Evolutionary conservation across 139 green algal genomes (phyloP).

Genomic region (Micractinium sp.): DNA sequence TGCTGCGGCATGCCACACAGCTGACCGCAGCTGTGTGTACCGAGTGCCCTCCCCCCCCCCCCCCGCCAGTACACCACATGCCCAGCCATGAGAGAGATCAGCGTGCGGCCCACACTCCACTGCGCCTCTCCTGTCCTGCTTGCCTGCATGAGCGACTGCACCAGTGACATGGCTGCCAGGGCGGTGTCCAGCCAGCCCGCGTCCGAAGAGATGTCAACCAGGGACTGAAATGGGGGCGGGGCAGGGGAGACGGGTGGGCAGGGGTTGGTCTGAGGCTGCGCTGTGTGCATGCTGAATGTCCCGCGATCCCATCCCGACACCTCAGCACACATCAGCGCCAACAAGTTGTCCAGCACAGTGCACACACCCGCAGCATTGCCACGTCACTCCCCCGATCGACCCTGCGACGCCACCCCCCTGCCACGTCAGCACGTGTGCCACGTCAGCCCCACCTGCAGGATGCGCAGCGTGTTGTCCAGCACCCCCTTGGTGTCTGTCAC

Average conservation of each 20-base stretch:
- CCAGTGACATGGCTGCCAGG: conserved; percentile 79
- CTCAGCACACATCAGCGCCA: not conserved
- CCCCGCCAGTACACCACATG: no score
- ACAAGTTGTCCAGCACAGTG: no score
- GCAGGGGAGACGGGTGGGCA: no score
- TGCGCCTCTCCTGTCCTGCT: no score
- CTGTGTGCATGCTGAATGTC: not conserved
- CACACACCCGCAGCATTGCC: no score
- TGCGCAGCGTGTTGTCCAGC: conserved; percentile 91
- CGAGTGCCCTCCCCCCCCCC: no score
- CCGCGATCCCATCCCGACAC: not conserved
- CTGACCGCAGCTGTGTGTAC: no score
- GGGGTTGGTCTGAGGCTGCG: not conserved
- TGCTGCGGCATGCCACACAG: no score
- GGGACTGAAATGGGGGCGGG: conserved; percentile 68
- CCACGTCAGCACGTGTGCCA: not conserved
- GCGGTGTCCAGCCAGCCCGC: conserved; percentile 82
- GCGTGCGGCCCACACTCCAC: no score
- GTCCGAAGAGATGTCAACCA: conserved; percentile 89
- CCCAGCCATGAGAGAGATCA: no score
- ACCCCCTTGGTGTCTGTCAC: conserved; percentile 92
- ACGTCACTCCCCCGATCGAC: no score
- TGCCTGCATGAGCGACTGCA: conserved; percentile 92
- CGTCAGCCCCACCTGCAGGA: conserved; percentile 74
- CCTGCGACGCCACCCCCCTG: not conserved